These are phyloP conservation scores for Auxenochlorella protothecoides DNA, from an alignment of 139 green algal genomes.

Conservation along the genomic window DNA sequence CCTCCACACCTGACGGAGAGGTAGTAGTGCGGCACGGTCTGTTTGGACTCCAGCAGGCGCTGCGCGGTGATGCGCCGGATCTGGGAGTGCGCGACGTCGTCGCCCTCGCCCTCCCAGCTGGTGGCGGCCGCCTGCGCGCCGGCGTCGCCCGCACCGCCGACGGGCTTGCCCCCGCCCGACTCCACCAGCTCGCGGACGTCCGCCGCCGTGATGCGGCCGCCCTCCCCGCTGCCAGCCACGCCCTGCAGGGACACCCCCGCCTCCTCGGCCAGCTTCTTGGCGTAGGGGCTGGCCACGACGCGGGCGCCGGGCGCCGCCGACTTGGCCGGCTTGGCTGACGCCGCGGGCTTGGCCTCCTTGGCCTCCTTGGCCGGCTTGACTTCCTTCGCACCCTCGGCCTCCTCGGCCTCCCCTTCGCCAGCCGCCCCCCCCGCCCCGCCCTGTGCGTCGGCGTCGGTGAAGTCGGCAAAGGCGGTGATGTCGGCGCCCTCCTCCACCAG, in stretches of 20 bases:
- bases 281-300: slow-evolving; percentile 63
- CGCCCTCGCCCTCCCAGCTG: slow-evolving; percentile 6
- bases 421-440: neutral
- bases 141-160: neutral
- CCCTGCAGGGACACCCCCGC: slow-evolving; percentile 49
- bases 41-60: slow-evolving; percentile 87
- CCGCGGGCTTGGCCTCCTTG: neutral
- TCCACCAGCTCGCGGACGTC: slow-evolving; percentile 60
- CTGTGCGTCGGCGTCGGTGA: slow-evolving; percentile 40
- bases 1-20: slow-evolving; percentile 47
- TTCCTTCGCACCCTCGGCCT: no score
- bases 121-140: neutral
- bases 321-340: neutral
- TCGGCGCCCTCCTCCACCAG: slow-evolving; percentile 64
- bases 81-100: slow-evolving; percentile 64
- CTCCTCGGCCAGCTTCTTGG: slow-evolving; percentile 62
- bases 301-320: slow-evolving; percentile 27
- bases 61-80: slow-evolving; percentile 74
- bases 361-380: no score
- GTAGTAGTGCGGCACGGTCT: slow-evolving; percentile 97
- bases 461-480: slow-evolving; percentile 57
- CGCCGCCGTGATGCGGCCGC: slow-evolving; percentile 62
- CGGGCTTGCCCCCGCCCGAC: slow-evolving; percentile 25
- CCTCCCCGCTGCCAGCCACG: slow-evolving; percentile 48
- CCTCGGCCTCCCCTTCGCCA: no score